Evolutionary conservation across 2,329 filamentous ascomycete genomes (phyloP), one percentile per base, ranked within the genome.

Genomic region (Mycogone perniciosa): DNA sequence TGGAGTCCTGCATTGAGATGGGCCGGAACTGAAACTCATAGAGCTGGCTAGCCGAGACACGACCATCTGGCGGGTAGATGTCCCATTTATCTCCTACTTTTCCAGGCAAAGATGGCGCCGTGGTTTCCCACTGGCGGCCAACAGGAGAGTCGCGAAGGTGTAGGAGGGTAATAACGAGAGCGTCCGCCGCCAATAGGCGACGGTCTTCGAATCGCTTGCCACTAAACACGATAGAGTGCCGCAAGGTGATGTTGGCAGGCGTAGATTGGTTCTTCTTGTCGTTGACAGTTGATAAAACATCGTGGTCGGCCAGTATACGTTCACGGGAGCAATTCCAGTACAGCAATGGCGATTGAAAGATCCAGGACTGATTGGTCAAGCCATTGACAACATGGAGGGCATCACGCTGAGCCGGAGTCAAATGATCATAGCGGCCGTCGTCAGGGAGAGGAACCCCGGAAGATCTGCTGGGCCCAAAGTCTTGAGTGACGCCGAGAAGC

Each of bases 21-120:
- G 87, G 87, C 31, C 81, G 82, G 62, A 89, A 89, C 53, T 85
- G 85, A 62, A 91, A 91, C 65, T 91, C 85, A 62, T 89, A 90
- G 1, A 89, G 73, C 50, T 83, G 80, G 57, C 77, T 85, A 29
- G 70, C 67, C 27, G 69, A 69, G 33, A 77, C 73, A 20, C 68
- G 69, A 7, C 80, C 82, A 56, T 82, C 74, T 1, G 72, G 61
- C 2, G 85, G 83, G 58, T 87, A 87, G 2, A 88, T 71, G 13
- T 78, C 76, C 82, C 86, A 89, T 52, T 77, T 74, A 33, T 76
- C 66, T 2, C 70, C 66, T 50, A 74, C 67, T 11, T 71, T 71
- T 4, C 68, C 55, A 3, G 80, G 76, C 27, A 89, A 69, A 4
- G 69, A 63, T 46, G 74, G 69, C 7, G 82, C 76, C 47, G 76